Conservation (phyloP, 2,329 filamentous ascomycete genomes). For the Xylariaceae sp. region DNA sequence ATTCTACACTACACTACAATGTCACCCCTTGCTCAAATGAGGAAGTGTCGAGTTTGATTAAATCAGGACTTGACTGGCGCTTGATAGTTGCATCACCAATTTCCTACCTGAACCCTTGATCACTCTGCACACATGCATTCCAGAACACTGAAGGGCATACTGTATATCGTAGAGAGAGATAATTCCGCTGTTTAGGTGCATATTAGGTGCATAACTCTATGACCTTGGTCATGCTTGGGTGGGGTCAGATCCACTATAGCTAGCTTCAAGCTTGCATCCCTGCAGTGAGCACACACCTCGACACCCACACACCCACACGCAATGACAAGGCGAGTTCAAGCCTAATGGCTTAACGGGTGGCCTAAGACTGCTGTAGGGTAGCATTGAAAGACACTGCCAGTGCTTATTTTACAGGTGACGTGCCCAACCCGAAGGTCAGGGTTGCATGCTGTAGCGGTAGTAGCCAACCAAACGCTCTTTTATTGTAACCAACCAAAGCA, state of each 20-base stretch:
- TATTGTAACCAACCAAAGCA: background rate
- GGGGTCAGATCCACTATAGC: too few species aligned
- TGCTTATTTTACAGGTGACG: background rate
- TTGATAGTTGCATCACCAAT: constrained; percentile 8
- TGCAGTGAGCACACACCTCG: background rate
- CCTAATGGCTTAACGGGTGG: too few species aligned
- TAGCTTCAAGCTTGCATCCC: too few species aligned
- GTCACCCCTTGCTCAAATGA: background rate
- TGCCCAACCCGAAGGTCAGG: background rate
- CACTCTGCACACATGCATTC: background rate
- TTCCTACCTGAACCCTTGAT: background rate
- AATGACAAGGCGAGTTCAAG: background rate
- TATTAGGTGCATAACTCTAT: too few species aligned
- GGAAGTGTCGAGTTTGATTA: constrained; percentile 2
- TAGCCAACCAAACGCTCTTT: background rate
- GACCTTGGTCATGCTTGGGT: too few species aligned
- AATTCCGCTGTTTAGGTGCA: too few species aligned
- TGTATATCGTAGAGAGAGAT: background rate
- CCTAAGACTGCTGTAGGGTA: background rate
- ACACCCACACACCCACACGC: background rate
- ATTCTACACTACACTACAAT: background rate
- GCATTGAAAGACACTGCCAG: background rate
- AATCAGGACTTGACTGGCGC: constrained; percentile 10
- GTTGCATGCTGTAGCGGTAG: background rate
- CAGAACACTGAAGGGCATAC: background rate